Evolutionary conservation across 371 early-diverging fungal species (phyloP).

Genomic region (Mucor ambiguus): DNA sequence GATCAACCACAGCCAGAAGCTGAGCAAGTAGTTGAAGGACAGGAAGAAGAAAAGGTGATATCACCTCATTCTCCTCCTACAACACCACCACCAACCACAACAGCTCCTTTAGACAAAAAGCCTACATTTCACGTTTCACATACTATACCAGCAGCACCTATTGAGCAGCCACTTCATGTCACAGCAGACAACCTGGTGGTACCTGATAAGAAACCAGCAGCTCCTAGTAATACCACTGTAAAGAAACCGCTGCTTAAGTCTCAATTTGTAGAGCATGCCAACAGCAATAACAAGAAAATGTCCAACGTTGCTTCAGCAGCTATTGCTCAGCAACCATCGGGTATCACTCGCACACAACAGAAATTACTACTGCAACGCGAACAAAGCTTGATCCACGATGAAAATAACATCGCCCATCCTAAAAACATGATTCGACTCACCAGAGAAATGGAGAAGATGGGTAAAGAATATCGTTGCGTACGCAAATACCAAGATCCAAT

Average conservation of each 20-base stretch:
- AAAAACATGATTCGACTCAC: conserved; percentile 53
- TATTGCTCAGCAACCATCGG: conserved; percentile 18
- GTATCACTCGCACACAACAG: conserved; percentile 50
- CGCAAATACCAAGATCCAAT: conserved; percentile 38
- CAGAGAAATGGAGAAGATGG: conserved; percentile 47
- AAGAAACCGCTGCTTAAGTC: conserved; percentile 21
- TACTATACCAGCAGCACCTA: conserved; percentile 19
- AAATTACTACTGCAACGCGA: conserved; percentile 50
- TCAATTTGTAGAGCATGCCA: conserved; percentile 27
- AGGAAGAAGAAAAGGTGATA: neutral
- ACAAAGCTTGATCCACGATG: conserved; percentile 45
- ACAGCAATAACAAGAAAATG: neutral
- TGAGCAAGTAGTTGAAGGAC: neutral
- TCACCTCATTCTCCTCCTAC: conserved; percentile 16
- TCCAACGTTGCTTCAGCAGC: conserved; percentile 14
- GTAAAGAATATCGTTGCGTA: conserved; percentile 44
- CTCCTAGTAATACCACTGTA: neutral
- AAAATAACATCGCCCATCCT: conserved; percentile 45
- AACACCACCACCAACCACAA: conserved; percentile 12
- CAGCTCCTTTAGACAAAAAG: conserved; percentile 8
- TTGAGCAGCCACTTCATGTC: conserved; percentile 17
- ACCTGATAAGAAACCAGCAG: neutral
- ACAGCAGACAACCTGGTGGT: conserved; percentile 18
- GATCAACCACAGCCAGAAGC: conserved; percentile 1
- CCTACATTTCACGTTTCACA: conserved; percentile 13